These are phyloP conservation scores for Metarhizium guizhouense DNA, from an alignment of 2,329 filamentous ascomycete genomes.

Conservation along the genomic window DNA sequence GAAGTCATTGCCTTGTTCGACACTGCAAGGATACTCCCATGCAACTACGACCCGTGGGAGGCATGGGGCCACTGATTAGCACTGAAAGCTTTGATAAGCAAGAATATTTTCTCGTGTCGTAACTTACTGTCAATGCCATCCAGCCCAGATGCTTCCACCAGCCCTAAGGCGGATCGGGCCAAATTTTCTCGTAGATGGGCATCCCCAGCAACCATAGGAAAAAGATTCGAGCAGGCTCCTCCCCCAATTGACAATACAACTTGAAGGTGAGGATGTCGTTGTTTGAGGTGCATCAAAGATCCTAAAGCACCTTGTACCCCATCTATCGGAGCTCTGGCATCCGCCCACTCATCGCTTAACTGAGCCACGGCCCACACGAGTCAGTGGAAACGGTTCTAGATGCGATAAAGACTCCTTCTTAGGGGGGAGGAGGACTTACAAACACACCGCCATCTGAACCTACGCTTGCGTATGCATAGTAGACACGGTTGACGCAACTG, in stretches of 20 bases:
- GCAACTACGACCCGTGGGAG: constrained; percentile 47
- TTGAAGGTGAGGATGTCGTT: constrained; percentile 59
- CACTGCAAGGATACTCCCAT: constrained; percentile 67
- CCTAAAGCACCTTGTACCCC: constrained; percentile 62
- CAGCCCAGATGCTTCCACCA: constrained; percentile 60
- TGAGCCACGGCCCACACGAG: constrained; percentile 25
- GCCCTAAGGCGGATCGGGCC: constrained; percentile 53
- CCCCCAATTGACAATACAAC: constrained; percentile 74
- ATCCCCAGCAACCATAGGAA: constrained; percentile 56
- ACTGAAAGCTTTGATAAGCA: neutral
- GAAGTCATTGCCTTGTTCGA: constrained; percentile 61
- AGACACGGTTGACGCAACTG: constrained; percentile 69
- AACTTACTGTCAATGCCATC: constrained; percentile 57
- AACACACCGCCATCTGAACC: constrained; percentile 64
- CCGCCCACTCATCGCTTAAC: constrained; percentile 74
- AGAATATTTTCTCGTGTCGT: neutral
- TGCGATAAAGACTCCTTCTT: neutral
- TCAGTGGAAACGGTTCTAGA: constrained; percentile 13
- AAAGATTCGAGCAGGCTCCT: constrained; percentile 53
- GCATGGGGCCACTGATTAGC: neutral
- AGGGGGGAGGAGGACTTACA: constrained; percentile 39
- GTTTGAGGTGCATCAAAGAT: constrained; percentile 65
- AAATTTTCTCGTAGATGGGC: constrained; percentile 57
- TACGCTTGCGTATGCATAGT: constrained; percentile 75
- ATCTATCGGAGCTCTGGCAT: constrained; percentile 63